Percentiles rank a stretch among this genome's conserved stretches.
Conservation (phyloP, 495 filamentous ascomycete species). For the Podospora conica region DNA sequence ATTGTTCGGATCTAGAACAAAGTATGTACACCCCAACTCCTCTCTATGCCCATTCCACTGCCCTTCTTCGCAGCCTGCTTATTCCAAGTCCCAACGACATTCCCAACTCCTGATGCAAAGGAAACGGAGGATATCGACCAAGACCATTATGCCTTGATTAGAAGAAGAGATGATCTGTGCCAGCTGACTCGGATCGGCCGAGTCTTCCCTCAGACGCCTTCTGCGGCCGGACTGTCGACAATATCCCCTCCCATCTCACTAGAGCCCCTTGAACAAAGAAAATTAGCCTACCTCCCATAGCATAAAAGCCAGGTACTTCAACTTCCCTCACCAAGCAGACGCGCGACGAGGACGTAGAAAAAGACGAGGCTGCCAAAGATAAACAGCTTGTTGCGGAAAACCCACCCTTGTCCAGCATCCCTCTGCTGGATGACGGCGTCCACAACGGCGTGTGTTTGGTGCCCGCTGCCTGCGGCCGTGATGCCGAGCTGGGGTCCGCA, state of each 20-base stretch:
- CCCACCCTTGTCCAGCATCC: conserved; percentile 77
- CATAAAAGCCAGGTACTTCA: neutral
- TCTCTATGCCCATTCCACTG: neutral
- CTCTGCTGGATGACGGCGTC: conserved; percentile 64
- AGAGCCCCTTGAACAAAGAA: neutral
- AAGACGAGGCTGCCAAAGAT: conserved; percentile 63
- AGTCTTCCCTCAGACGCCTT: neutral
- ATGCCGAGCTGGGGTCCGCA: conserved; percentile 63
- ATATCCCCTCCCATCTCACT: neutral
- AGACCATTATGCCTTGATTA: neutral
- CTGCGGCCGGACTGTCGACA: no score
- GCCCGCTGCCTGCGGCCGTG: conserved; percentile 55
- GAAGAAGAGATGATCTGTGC: no score
- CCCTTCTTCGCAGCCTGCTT: neutral
- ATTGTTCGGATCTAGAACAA: neutral
- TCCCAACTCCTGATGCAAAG: neutral
- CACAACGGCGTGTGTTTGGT: conserved; percentile 72
- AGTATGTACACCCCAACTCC: neutral
- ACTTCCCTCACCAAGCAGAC: conserved; percentile 53
- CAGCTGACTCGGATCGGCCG: no score
- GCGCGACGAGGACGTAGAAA: conserved; percentile 70
- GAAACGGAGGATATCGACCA: neutral
- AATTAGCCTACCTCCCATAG: neutral
- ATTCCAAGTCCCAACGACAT: neutral
- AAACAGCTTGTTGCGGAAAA: conserved; percentile 67